Conservation (phyloP, 768 basidiomycete species). For the Phylloporus sp. region DNA sequence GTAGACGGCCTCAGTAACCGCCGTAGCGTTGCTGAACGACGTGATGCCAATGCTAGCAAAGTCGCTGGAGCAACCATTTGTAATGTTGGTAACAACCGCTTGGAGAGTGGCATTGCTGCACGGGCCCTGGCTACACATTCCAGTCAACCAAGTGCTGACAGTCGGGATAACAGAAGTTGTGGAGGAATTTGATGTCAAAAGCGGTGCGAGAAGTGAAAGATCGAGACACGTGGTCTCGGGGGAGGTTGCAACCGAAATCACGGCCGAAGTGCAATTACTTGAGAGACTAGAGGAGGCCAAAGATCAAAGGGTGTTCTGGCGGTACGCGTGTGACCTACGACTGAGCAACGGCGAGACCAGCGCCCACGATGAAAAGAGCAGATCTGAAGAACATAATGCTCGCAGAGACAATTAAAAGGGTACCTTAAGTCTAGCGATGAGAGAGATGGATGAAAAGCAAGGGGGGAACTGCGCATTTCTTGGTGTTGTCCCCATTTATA, state of each 20-base stretch:
- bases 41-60: slow-evolving; percentile 27
- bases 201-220: slow-evolving; percentile 29
- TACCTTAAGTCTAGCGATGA: not conserved
- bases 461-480: slow-evolving; percentile 9
- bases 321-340: slow-evolving; percentile 32
- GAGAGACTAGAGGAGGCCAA: slow-evolving; percentile 5
- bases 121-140: slow-evolving; percentile 46
- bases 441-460: not conserved
- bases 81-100: slow-evolving; percentile 49
- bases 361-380: slow-evolving; percentile 29
- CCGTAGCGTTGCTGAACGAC: slow-evolving; percentile 13
- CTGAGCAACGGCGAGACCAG: slow-evolving; percentile 40
- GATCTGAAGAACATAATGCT: slow-evolving; percentile 24
- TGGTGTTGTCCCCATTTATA: slow-evolving; percentile 14
- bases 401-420: not conserved
- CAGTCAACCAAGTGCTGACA: slow-evolving; percentile 58
- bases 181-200: slow-evolving; percentile 23
- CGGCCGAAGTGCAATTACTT: slow-evolving; percentile 42
- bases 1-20: slow-evolving; percentile 50
- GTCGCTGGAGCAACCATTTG: slow-evolving; percentile 46
- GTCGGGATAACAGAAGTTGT: slow-evolving; percentile 36
- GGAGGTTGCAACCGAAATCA: slow-evolving; percentile 42
- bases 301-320: not conserved
- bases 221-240: slow-evolving; percentile 39
- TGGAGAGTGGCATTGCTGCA: slow-evolving; percentile 63